A percentile compares a stretch with the other conserved stretches of the same genome.
Evolutionary conservation across 495 filamentous ascomycete genomes (phyloP).

Genomic region (Hypoxylon lienhwacheense): DNA sequence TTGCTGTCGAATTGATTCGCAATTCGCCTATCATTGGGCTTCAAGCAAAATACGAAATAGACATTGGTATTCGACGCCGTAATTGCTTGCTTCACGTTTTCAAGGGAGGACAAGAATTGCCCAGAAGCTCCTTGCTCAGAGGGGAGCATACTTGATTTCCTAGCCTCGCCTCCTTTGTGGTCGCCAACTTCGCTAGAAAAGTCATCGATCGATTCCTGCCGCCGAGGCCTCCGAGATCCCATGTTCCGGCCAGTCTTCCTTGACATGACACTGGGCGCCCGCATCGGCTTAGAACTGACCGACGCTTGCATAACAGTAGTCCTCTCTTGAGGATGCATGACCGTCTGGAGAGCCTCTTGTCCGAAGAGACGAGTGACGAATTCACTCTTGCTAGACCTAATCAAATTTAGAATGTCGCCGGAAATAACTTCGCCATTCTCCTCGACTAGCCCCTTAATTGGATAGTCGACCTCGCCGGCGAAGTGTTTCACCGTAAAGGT

Average conservation of each 20-base stretch:
- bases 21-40: slow-evolving; percentile 95
- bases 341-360: slow-evolving; percentile 86
- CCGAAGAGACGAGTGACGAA: slow-evolving; percentile 90
- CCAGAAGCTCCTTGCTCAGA: slow-evolving; percentile 82
- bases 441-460: slow-evolving; percentile 79
- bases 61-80: slow-evolving; percentile 80
- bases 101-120: slow-evolving; percentile 86
- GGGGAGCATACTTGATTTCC: slow-evolving; percentile 41
- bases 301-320: slow-evolving; percentile 93
- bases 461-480: slow-evolving; percentile 95
- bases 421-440: slow-evolving; percentile 96
- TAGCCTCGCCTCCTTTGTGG: slow-evolving; percentile 21
- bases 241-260: slow-evolving; percentile 52
- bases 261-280: slow-evolving; percentile 89
- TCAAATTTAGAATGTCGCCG: slow-evolving; percentile 92
- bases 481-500: slow-evolving; percentile 92
- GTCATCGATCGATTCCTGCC: slow-evolving; percentile 58
- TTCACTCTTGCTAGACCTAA: slow-evolving; percentile 80
- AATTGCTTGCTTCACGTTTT: slow-evolving; percentile 83
- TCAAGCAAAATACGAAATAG: slow-evolving; percentile 96
- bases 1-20: slow-evolving; percentile 99
- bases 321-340: slow-evolving; percentile 87
- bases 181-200: slow-evolving; percentile 49
- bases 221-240: slow-evolving; percentile 43
- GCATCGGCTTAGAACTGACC: slow-evolving; percentile 89